Conservation (phyloP, 345 rosid species). For the Linum trigynum region DNA sequence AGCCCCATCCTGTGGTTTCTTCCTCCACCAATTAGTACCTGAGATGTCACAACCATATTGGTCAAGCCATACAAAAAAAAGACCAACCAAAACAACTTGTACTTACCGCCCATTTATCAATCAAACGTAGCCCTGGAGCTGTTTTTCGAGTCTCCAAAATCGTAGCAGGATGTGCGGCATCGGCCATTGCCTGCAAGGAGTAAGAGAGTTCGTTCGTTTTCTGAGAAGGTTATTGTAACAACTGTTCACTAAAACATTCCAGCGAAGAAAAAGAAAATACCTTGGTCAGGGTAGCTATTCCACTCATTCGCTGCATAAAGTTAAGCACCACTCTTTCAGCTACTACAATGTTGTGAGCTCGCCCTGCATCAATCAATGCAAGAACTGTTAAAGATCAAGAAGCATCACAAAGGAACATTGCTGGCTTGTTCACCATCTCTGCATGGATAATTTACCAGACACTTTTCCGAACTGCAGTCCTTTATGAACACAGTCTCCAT, state of each 20-base stretch:
- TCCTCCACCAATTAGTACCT: conserved; percentile 97
- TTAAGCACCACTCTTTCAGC: conserved; percentile 90
- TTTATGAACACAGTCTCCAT: conserved; percentile 74
- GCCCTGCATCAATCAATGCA: conserved; percentile 32
- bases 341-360: conserved; percentile 72
- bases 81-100: conserved; percentile 8
- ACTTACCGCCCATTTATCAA: conserved; percentile 93
- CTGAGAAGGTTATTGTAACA: too few species aligned
- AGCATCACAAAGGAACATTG: neutral
- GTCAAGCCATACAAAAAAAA: conserved; percentile 15
- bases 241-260: neutral
- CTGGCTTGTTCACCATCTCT: neutral
- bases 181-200: conserved; percentile 74
- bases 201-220: neutral
- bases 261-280: conserved; percentile 22
- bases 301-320: conserved; percentile 98
- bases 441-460: conserved; percentile 32
- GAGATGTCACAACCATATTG: conserved; percentile 18
- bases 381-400: neutral
- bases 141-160: conserved; percentile 94
- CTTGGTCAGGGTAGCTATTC: conserved; percentile 93
- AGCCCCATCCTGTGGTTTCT: conserved; percentile 89
- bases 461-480: conserved; percentile 93
- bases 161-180: conserved; percentile 77
- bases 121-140: conserved; percentile 82